Base-by-base conservation (phyloP, 2,329 filamentous ascomycete genomes). In the Seiridium cupressi region DNA sequence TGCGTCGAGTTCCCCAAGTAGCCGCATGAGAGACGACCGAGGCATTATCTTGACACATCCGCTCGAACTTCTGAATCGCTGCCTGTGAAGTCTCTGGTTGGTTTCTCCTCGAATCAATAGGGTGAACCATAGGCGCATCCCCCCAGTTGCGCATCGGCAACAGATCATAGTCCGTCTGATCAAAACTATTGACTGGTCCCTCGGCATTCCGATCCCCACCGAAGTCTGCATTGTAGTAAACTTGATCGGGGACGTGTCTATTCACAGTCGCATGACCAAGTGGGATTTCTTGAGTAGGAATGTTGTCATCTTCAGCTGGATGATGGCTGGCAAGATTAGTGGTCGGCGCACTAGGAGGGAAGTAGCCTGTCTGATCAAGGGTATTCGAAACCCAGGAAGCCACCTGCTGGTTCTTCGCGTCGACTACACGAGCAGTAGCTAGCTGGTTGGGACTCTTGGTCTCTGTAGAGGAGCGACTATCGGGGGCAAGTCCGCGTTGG, bases 1-100 rank as follows among this genome's bases (percentile, higher is more conserved):
- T 83, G 47, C 88, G 83, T 5, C 85, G 82, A 1, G 89, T 92
- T 13, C 89, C 89, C 80, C 89, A 87, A 0, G 89, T 92, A 18
- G 89, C 89, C 11, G 86, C 82, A 62, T 84, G 78, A 2, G 86
- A 89, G 8, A 87, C 72, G 9, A 88, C 77, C 0, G 86, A 89
- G 35, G 80, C 81, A 53, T 79, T 86, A 63, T 87, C 84, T 26
- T 77, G 77, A 58, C 76, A 81, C 76, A 83, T 77, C 9, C 74
- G 75, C 63, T 84, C 75, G 58, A 83, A 86, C 44, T 67, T 76
- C 48, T 77, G 76, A 26, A 87, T 87, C 8, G 84, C 84, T 13
- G 75, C 82, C 48, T 83, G 77, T 1, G 84, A 81, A 1, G 79
- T 77, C 57, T 78, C 72, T 1, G 83, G 84, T 62, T 86, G 83